These are phyloP conservation scores for Cystoderma amianthinum DNA, from an alignment of 768 basidiomycete species.

Conservation along the genomic window DNA sequence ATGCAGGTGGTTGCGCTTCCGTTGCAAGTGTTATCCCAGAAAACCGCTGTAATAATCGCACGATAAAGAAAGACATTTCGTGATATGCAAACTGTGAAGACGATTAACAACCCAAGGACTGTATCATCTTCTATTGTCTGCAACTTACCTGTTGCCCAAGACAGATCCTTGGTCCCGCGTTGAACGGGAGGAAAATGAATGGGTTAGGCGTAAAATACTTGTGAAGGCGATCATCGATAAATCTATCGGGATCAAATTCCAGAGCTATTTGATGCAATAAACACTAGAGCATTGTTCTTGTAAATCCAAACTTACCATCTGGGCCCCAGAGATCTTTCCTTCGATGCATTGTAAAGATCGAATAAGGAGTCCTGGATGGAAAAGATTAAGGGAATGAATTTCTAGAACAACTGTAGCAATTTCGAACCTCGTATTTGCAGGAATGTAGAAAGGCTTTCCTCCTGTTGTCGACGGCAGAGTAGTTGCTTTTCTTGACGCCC, in stretches of 20 bases:
- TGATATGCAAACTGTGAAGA: conserved; percentile 2
- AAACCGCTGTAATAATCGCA: conserved; percentile 40
- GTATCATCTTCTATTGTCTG: not conserved
- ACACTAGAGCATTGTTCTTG: not conserved
- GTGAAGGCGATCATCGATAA: conserved; percentile 36
- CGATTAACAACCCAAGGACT: not conserved
- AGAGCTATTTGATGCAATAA: conserved; percentile 22
- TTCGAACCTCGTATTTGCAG: conserved; percentile 16
- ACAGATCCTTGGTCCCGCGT: conserved; percentile 33
- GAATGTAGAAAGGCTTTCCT: conserved; percentile 28
- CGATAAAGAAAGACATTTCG: conserved; percentile 32
- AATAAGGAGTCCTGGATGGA: conserved; percentile 16
- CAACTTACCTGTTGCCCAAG: conserved; percentile 34
- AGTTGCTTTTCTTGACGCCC: conserved; percentile 17
- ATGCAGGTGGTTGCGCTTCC: conserved; percentile 28
- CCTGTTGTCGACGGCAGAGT: conserved; percentile 19
- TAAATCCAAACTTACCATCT: conserved; percentile 20
- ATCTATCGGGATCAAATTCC: conserved; percentile 45
- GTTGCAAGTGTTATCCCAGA: conserved; percentile 25
- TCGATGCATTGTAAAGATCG: conserved; percentile 26
- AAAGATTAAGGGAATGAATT: not conserved
- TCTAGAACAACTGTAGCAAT: not conserved
- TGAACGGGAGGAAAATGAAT: conserved; percentile 49
- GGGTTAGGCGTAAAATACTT: conserved; percentile 37
- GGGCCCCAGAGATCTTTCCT: conserved; percentile 41